Evolutionary conservation across 2,329 filamentous ascomycete genomes (phyloP).

Genomic region (Alternaria triticina): DNA sequence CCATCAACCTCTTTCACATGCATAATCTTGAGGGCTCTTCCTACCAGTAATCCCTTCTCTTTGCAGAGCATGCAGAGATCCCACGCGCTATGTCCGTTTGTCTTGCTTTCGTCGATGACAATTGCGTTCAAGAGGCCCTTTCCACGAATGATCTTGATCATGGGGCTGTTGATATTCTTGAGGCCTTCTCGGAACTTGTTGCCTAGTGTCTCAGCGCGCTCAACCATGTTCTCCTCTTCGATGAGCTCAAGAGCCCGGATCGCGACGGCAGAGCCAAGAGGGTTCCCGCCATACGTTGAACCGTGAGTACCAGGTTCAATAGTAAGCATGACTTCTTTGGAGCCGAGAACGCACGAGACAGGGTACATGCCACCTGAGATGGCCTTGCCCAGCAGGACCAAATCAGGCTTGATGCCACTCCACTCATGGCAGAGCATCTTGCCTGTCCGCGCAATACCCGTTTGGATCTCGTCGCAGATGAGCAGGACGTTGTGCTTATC

Average conservation of each 20-base stretch:
- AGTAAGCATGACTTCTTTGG: conserved; percentile 92
- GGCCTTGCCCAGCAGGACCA: conserved; percentile 94
- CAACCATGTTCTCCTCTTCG: conserved; percentile 86
- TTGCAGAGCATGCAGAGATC: conserved; percentile 96
- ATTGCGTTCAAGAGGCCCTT: conserved; percentile 96
- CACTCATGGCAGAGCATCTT: conserved; percentile 94
- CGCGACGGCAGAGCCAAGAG: conserved; percentile 91
- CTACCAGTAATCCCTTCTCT: conserved; percentile 89
- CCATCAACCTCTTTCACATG: conserved; percentile 36
- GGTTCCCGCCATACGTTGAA: conserved; percentile 98
- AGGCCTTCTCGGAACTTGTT: conserved; percentile 83
- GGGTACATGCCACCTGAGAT: conserved; percentile 99
- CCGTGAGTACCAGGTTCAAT: conserved; percentile 96
- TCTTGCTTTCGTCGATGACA: conserved; percentile 88
- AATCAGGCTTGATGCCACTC: conserved; percentile 92
- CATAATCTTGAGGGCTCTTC: conserved; percentile 54
- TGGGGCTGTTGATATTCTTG: conserved; percentile 74
- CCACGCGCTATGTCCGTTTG: conserved; percentile 88
- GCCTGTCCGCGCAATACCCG: conserved; percentile 92
- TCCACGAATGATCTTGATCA: conserved; percentile 83
- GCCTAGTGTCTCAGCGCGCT: conserved; percentile 80
- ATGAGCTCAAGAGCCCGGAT: conserved; percentile 94
- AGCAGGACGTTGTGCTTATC: conserved; percentile 94
- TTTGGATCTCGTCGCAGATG: conserved; percentile 99
- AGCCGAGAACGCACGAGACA: conserved; percentile 89